Base-by-base conservation (phyloP, 2,329 filamentous ascomycete genomes). In the Cercospora sp. region DNA sequence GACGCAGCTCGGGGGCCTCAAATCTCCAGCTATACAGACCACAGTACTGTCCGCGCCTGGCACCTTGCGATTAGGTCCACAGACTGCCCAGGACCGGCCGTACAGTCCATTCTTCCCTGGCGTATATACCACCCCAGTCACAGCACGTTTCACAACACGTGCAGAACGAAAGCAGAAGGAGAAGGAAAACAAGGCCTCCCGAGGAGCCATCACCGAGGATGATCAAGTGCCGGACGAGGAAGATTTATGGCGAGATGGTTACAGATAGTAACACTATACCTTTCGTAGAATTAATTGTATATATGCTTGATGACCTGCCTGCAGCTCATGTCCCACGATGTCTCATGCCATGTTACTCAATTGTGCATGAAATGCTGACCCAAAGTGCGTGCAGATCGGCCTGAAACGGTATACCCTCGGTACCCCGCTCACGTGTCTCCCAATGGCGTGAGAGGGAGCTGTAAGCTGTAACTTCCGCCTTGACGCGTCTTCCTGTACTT, bases 131-230 rank as follows among this genome's bases (percentile, higher is more conserved):
- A n/a, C n/a, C n/a, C n/a, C n/a, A n/a, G n/a, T n/a, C n/a, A n/a
- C n/a, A n/a, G n/a, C n/a, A n/a, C n/a, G n/a, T n/a, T n/a, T 94
- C 58, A 88, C 92, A 16, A 92, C 88, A 3, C 65, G 85, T 78
- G 86, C 87, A 69, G 91, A 94, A 75, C 82, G 90, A 30, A 92
- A 90, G 84, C 83, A 86, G 77, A 89, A 88, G 84, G 87, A 84
- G 82, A 88, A 85, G 76, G 79, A 88, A 76, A 84, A 88, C 72
- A 87, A 87, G 67, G 72, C 86, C 75, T 83, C 87, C 73, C 63
- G 74, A 26, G 78, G 78, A 28, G 78, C 78, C 84, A 88, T 91
- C 9, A 81, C 82, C 70, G 81, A 83, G 26, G 88, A 91, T 6
- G 90, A 91, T 61, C 66, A 68, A 86, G 89, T 91, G 7, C 80